phyloP scores from a whole-genome alignment of 106 monocot genomes.

The Chionographis japonica region DNA sequence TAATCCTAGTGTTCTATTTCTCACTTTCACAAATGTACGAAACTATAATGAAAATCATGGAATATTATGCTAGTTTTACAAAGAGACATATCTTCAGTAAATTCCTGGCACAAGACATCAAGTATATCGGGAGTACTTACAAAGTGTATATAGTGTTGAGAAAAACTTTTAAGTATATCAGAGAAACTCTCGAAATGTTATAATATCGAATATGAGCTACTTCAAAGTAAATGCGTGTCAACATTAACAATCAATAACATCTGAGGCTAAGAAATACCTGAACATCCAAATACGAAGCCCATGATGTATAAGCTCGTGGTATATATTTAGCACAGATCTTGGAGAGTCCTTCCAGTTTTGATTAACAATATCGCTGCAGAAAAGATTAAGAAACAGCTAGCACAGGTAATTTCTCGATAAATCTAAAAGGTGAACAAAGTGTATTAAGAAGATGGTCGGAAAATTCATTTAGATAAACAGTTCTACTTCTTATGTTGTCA shows the following conservation, averaged over 20 bases:
- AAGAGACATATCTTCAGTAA: too few species aligned
- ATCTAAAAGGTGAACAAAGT: not conserved
- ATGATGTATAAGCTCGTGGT: conserved; percentile 65
- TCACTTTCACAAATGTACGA: too few species aligned
- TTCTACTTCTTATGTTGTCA: too few species aligned
- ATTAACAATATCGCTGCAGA: conserved; percentile 59
- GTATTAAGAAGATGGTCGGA: too few species aligned
- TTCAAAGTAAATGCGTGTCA: not conserved
- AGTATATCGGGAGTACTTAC: too few species aligned
- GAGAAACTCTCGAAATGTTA: not conserved
- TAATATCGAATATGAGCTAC: not conserved
- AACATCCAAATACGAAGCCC: conserved; percentile 97
- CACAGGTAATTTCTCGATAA: too few species aligned
- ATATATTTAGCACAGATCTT: conserved; percentile 59
- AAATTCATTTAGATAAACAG: not conserved
- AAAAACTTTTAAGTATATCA: not conserved
- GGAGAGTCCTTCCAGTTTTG: conserved; percentile 80
- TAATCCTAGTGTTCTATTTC: too few species aligned
- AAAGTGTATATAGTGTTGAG: too few species aligned
- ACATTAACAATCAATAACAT: not conserved
- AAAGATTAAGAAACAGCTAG: not conserved
- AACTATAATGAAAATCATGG: too few species aligned
- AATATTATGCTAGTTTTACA: too few species aligned
- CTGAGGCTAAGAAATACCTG: conserved; percentile 44
- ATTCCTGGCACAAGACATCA: too few species aligned